Conservation (phyloP, 352 stramenopile species). For the Pythium grandisporangium region DNA sequence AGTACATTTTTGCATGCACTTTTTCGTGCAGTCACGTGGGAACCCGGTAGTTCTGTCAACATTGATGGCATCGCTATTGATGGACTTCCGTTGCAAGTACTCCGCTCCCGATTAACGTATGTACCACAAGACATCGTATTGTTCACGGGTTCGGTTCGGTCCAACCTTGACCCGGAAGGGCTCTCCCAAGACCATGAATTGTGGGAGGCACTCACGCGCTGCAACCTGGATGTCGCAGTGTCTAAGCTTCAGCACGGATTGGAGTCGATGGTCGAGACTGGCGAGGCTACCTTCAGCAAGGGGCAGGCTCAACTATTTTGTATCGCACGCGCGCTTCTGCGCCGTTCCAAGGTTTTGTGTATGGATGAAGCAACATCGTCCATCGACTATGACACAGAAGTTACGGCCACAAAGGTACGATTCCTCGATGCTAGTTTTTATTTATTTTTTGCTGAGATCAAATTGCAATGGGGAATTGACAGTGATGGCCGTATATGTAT, state of each 20-base stretch:
- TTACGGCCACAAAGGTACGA: slow-evolving; percentile 56
- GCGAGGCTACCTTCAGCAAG: slow-evolving; percentile 50
- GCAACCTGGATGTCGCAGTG: slow-evolving; percentile 32
- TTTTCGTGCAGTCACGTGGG: slow-evolving; percentile 59
- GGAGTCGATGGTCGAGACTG: slow-evolving; percentile 31
- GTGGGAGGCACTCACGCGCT: slow-evolving; percentile 44
- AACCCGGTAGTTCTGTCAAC: slow-evolving; percentile 28
- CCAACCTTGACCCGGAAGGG: slow-evolving; percentile 72
- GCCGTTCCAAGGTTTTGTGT: slow-evolving; percentile 89
- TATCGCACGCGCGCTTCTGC: slow-evolving; percentile 73
- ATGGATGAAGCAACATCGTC: slow-evolving; percentile 88
- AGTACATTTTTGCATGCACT: slow-evolving; percentile 78
- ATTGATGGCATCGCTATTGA: slow-evolving; percentile 74
- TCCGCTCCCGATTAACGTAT: slow-evolving; percentile 69
- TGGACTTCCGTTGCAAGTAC: slow-evolving; percentile 39
- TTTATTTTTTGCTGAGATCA: too few species aligned
- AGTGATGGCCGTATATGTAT: too few species aligned
- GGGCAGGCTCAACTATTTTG: slow-evolving; percentile 72
- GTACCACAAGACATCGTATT: slow-evolving; percentile 80
- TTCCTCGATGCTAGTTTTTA: neutral
- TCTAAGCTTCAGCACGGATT: slow-evolving; percentile 33
- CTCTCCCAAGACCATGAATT: slow-evolving; percentile 32
- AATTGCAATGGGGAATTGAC: too few species aligned
- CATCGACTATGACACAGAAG: slow-evolving; percentile 87
- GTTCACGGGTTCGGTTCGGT: slow-evolving; percentile 73